Conservation (phyloP, 2,329 filamentous ascomycete genomes). For the Coniochaeta sp. region DNA sequence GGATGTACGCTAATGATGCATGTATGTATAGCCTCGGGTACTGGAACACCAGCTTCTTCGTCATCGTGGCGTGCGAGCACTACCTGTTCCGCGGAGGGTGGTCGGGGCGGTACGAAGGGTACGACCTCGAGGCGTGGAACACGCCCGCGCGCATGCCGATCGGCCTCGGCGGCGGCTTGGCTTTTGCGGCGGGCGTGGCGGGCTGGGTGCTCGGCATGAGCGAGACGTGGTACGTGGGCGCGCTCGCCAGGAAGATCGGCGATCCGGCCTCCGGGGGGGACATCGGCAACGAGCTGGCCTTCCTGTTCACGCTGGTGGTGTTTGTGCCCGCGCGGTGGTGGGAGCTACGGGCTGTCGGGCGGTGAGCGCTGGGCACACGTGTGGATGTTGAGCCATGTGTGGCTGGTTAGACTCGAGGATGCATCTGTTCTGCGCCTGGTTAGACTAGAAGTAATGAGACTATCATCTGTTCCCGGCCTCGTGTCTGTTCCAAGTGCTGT, state of each 20-base stretch:
- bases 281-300: conserved; percentile 43
- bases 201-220: conserved; percentile 52
- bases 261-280: conserved; percentile 31
- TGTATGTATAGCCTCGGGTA: no score
- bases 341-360: conserved; percentile 38
- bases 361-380: conserved; percentile 18
- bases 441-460: no score
- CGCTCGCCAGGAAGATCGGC: conserved; percentile 34
- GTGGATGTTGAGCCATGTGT: background rate
- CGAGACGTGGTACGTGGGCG: conserved; percentile 47
- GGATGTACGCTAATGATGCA: no score
- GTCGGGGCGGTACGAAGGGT: conserved; percentile 27
- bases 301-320: conserved; percentile 37
- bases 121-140: conserved; percentile 43
- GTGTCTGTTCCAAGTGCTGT: no score
- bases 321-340: conserved; percentile 39
- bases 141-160: conserved; percentile 32
- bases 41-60: conserved; percentile 40
- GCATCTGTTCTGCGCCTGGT: no score
- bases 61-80: conserved; percentile 40
- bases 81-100: conserved; percentile 34
- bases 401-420: background rate
- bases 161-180: conserved; percentile 32
- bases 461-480: no score
- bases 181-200: conserved; percentile 35